These are phyloP conservation scores for Panaeolus cyanescens DNA, from an alignment of 768 basidiomycete species.

Conservation along the genomic window DNA sequence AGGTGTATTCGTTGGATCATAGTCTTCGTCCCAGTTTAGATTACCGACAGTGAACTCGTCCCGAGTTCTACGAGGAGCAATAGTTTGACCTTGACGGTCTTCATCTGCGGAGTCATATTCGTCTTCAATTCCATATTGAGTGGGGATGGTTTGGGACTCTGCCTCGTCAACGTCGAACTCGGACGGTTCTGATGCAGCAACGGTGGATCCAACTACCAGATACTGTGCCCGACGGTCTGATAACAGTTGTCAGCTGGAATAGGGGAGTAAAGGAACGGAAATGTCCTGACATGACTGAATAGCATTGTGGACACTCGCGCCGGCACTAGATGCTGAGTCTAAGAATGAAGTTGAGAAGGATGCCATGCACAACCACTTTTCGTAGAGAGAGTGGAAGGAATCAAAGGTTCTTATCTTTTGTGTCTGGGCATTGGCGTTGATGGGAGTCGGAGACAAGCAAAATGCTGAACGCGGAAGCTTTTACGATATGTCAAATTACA, in stretches of 20 bases:
- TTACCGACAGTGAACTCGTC: constrained; percentile 30
- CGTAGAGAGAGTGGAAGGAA: not conserved
- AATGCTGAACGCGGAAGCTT: not conserved
- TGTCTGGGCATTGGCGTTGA: not conserved
- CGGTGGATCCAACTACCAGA: constrained; percentile 59
- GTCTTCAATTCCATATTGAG: constrained; percentile 22
- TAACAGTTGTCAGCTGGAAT: constrained; percentile 10
- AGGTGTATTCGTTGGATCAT: constrained; percentile 10
- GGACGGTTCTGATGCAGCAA: constrained; percentile 48
- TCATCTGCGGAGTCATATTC: constrained; percentile 22
- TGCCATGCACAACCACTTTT: constrained; percentile 37
- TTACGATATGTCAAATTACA: not conserved
- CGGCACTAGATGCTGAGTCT: constrained; percentile 49
- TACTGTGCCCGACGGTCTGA: constrained; percentile 72
- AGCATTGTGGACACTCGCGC: constrained; percentile 51
- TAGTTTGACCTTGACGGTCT: constrained; percentile 5
- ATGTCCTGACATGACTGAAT: constrained; percentile 57
- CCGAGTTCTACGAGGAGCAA: constrained; percentile 10
- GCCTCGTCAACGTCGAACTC: constrained; percentile 42
- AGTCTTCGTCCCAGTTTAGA: constrained; percentile 35
- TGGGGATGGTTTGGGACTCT: constrained; percentile 21
- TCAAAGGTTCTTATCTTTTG: not conserved
- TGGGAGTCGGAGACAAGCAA: not conserved
- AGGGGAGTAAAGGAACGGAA: not conserved
- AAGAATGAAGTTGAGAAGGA: constrained; percentile 49